Percentiles rank a stretch among this genome's conserved stretches.
Conservation (phyloP, 352 stramenopile genomes). For the Discostella stelligera region DNA sequence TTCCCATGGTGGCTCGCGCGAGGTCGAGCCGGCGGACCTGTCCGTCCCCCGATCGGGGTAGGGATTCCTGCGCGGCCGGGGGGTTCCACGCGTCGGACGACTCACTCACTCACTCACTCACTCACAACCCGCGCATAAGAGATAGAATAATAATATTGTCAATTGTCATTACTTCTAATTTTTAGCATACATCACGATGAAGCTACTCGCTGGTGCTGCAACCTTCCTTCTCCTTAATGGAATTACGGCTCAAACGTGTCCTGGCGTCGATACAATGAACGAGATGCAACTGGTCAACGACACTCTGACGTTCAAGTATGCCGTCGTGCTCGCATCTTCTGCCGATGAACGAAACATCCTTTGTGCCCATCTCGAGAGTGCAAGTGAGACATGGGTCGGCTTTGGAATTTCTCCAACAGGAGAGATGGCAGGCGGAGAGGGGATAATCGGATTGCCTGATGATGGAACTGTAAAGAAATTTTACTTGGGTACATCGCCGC, state of each 20-base stretch:
- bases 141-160: no score
- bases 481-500: background rate
- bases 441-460: slow-evolving; percentile 26
- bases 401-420: slow-evolving; percentile 30
- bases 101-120: no score
- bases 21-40: no score
- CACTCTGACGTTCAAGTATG: slow-evolving; percentile 6
- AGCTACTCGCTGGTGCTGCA: slow-evolving; percentile 1
- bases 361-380: slow-evolving; percentile 27
- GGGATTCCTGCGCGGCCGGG: no score
- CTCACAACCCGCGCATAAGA: no score
- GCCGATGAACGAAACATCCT: slow-evolving; percentile 11
- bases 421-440: slow-evolving; percentile 17
- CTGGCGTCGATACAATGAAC: background rate
- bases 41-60: no score
- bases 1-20: no score
- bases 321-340: slow-evolving; percentile 7
- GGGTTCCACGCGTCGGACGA: no score
- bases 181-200: slow-evolving; percentile 7
- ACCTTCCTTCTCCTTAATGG: slow-evolving; percentile 11
- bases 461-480: slow-evolving; percentile 29
- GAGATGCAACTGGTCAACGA: background rate
- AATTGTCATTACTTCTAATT: background rate
- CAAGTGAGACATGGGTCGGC: slow-evolving; percentile 20
- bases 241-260: slow-evolving; percentile 8